Conservation (phyloP, 345 rosid genomes). For the Odontarrhena argentea region DNA sequence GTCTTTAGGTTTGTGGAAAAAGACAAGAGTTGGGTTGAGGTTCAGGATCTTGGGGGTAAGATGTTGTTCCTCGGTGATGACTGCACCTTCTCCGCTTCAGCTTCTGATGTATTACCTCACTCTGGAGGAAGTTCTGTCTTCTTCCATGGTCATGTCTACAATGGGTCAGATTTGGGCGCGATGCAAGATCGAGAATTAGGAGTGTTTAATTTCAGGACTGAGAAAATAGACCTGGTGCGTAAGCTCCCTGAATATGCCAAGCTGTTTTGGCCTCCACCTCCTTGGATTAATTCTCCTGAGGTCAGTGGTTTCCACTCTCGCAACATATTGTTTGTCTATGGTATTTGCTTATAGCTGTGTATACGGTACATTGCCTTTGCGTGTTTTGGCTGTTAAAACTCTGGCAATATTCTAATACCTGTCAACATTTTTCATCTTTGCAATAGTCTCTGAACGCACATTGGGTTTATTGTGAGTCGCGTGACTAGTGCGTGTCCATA, state of each 20-base stretch:
- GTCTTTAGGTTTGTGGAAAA: slow-evolving; percentile 58
- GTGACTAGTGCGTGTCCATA: background rate
- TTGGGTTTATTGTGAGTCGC: slow-evolving; percentile 15
- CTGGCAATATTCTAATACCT: background rate
- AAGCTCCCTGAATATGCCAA: slow-evolving; percentile 53
- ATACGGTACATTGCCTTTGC: slow-evolving; percentile 7
- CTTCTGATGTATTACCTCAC: slow-evolving; percentile 48
- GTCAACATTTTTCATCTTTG: background rate
- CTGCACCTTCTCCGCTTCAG: slow-evolving; percentile 63
- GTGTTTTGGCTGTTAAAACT: slow-evolving; percentile 6
- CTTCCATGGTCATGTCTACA: slow-evolving; percentile 58
- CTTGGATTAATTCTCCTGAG: slow-evolving; percentile 57
- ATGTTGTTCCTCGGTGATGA: slow-evolving; percentile 92
- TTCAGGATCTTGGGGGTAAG: slow-evolving; percentile 51
- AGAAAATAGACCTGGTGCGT: slow-evolving; percentile 51
- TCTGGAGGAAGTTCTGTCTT: slow-evolving; percentile 64
- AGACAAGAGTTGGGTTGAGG: slow-evolving; percentile 58
- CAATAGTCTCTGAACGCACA: background rate
- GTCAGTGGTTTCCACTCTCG: slow-evolving; percentile 47
- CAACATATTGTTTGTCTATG: background rate
- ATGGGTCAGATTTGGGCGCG: slow-evolving; percentile 43
- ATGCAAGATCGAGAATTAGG: slow-evolving; percentile 54
- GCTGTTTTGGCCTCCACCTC: slow-evolving; percentile 91
- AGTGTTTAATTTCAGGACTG: slow-evolving; percentile 65
- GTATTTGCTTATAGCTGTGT: slow-evolving; percentile 4